phyloP scores from a whole-genome alignment of 805 yeast species.

The Pichia nakasei region DNA sequence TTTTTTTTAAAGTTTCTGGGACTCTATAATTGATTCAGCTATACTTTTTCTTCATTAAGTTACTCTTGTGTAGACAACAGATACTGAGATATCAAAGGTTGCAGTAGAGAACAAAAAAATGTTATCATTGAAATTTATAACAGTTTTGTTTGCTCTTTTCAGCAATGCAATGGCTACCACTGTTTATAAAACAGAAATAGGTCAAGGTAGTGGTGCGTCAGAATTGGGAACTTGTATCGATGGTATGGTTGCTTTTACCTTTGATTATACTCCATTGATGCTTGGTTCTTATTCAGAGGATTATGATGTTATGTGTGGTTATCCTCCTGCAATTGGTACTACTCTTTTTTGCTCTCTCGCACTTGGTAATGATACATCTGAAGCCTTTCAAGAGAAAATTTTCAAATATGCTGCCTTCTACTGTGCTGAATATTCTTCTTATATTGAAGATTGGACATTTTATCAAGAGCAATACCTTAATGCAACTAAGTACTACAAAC shows the following conservation, averaged over 20 bases:
- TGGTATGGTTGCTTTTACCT: background rate
- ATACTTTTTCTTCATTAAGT: no score
- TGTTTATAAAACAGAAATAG: background rate
- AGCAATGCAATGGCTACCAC: no score
- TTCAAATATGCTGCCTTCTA: background rate
- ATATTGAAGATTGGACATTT: conserved; percentile 13
- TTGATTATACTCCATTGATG: conserved; percentile 9
- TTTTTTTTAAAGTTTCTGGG: no score
- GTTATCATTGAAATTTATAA: no score
- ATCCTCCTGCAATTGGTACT: conserved; percentile 16
- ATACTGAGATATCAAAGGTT: no score
- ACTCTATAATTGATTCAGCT: no score
- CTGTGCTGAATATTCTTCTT: conserved; percentile 9
- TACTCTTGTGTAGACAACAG: no score
- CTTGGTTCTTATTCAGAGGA: background rate
- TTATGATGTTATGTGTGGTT: conserved; percentile 10
- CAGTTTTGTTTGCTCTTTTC: background rate
- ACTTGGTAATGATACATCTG: conserved; percentile 2
- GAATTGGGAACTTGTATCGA: conserved; percentile 10
- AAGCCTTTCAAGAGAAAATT: background rate
- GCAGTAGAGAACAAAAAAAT: no score
- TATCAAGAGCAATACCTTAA: conserved; percentile 20
- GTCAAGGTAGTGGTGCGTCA: conserved; percentile 1
- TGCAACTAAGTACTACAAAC: conserved; percentile 20
- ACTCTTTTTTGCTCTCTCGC: conserved; percentile 10